phyloP scores from a whole-genome alignment of 805 yeast genomes.

The Sugiyamaella mastotermitis region DNA sequence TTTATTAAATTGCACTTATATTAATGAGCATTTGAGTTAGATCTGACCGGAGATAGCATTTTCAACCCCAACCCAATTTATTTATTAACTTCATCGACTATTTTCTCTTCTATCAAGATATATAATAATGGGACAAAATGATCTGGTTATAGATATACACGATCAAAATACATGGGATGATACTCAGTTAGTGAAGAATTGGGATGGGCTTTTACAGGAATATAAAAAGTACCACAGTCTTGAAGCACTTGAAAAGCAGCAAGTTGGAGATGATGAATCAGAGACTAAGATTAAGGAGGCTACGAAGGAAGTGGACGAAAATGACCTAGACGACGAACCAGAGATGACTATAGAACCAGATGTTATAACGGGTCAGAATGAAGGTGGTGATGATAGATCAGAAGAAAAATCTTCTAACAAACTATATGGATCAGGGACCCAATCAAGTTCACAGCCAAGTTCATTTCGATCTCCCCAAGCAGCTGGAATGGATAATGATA shows the following conservation, averaged over 20 bases:
- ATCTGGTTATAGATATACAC: conserved; percentile 8
- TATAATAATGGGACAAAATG: no score
- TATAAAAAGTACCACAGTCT: conserved; percentile 20
- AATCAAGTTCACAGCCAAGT: no score
- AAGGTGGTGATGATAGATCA: conserved; percentile 1
- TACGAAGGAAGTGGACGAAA: neutral
- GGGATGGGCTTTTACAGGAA: conserved; percentile 21
- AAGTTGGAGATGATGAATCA: conserved; percentile 1
- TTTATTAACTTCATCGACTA: no score
- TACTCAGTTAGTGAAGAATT: conserved; percentile 15
- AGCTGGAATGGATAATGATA: no score
- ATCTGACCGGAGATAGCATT: no score
- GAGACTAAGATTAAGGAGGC: conserved; percentile 1
- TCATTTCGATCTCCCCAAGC: no score
- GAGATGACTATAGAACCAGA: neutral
- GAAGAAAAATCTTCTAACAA: no score
- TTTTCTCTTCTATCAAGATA: no score
- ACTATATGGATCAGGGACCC: no score
- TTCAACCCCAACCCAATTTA: no score
- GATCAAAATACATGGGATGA: conserved; percentile 26
- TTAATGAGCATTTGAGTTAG: neutral
- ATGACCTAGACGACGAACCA: conserved; percentile 3
- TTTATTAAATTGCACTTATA: neutral
- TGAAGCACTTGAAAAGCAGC: conserved; percentile 2
- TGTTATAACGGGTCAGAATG: neutral